Evolutionary conservation across 257 asterid species (phyloP).

Genomic region (Gentiana straminea): DNA sequence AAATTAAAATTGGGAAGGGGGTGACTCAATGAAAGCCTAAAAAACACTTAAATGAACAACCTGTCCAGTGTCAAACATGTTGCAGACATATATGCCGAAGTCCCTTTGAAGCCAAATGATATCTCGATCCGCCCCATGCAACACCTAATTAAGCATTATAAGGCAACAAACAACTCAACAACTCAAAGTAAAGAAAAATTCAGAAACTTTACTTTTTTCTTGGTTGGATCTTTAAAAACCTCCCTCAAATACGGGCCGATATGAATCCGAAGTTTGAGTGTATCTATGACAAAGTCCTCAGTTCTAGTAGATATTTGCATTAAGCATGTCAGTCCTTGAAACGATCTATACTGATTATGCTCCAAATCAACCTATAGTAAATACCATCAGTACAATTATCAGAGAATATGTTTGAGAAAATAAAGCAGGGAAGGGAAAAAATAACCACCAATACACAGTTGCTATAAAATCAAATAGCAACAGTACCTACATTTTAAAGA

Average conservation of each 20-base stretch:
- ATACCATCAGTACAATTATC: too few species aligned
- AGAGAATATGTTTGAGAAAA: too few species aligned
- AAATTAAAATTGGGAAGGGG: neutral
- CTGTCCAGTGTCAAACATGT: slow-evolving; percentile 99
- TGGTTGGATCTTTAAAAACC: slow-evolving; percentile 76
- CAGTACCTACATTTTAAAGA: neutral
- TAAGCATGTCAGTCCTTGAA: slow-evolving; percentile 94
- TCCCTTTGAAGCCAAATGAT: slow-evolving; percentile 93
- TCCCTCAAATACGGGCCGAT: slow-evolving; percentile 91
- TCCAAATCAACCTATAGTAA: slow-evolving; percentile 85
- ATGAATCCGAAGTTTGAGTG: slow-evolving; percentile 81
- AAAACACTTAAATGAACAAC: slow-evolving; percentile 30
- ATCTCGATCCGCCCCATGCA: slow-evolving; percentile 97
- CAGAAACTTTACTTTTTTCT: slow-evolving; percentile 54
- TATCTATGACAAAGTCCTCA: slow-evolving; percentile 90
- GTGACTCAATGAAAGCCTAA: slow-evolving; percentile 1
- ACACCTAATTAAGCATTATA: slow-evolving; percentile 43
- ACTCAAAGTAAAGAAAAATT: slow-evolving; percentile 1
- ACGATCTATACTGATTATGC: slow-evolving; percentile 92
- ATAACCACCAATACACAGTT: neutral
- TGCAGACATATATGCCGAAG: slow-evolving; percentile 93
- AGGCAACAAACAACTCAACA: slow-evolving; percentile 5
- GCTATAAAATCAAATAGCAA: neutral
- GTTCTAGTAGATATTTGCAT: slow-evolving; percentile 97
- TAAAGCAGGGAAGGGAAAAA: too few species aligned